phyloP scores from a whole-genome alignment of 352 stramenopile species.

The Phytophthora foliorum region DNA sequence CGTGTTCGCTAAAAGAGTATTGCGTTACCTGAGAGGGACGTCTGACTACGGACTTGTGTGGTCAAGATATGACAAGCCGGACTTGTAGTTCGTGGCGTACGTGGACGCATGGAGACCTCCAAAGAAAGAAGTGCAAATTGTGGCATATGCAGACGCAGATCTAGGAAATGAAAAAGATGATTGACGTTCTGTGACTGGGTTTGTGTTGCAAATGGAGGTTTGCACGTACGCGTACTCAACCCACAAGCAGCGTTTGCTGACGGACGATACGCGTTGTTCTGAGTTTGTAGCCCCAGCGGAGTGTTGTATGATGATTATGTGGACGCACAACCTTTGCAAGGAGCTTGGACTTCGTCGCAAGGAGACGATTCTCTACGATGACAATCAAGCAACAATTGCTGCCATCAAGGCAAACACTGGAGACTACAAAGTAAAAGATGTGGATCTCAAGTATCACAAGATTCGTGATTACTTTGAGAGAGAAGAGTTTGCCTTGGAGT shows the following conservation, averaged over 20 bases:
- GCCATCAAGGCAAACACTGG: constrained; percentile 9
- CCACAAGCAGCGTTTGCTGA: constrained; percentile 7
- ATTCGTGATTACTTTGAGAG: background rate
- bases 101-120: constrained; percentile 11
- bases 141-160: constrained; percentile 11
- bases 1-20: constrained; percentile 2
- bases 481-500: background rate
- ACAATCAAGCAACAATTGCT: constrained; percentile 12
- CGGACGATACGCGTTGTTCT: constrained; percentile 5
- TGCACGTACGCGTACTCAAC: constrained; percentile 9
- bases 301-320: constrained; percentile 14
- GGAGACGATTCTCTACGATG: constrained; percentile 4
- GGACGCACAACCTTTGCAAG: constrained; percentile 21
- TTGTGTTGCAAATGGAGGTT: constrained; percentile 15
- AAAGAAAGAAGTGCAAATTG: constrained; percentile 6
- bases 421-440: constrained; percentile 19
- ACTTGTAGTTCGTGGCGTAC: constrained; percentile 1
- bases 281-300: constrained; percentile 13
- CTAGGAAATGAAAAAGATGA: constrained; percentile 21
- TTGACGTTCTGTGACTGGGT: constrained; percentile 9
- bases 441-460: constrained; percentile 10
- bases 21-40: constrained; percentile 9
- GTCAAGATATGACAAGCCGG: background rate
- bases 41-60: constrained; percentile 7
- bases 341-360: constrained; percentile 5